Base-by-base conservation (phyloP, 345 rosid genomes). In the Populus ilicifolia region DNA sequence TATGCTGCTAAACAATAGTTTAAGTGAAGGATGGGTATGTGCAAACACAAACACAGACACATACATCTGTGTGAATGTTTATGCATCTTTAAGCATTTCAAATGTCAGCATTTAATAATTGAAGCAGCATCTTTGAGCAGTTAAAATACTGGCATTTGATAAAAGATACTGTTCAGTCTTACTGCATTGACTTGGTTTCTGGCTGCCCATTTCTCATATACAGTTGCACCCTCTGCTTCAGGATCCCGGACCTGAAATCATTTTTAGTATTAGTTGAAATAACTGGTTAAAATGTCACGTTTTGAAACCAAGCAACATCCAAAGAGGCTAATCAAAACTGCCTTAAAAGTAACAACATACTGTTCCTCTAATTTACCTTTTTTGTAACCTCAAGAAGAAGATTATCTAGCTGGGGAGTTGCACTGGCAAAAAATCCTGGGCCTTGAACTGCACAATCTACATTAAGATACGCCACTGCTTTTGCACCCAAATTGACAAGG, bases 401-500 rank as follows among this genome's bases (percentile, higher is more conserved):
- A 86, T 82, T 70, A 63, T 96, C 98, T 66, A 96, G 88, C 81
- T 93, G 97, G 59, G 99, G 97, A 77, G 97, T 92, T 71, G 97
- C 89, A 30, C 94, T 84, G 14, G 93, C 91, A 66, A 92, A 91
- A 79, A 96, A 87, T 68, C 98, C 98, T 2, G 94, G 86, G 69
- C 98, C 99, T 90, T 96, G 99, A 84, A 92, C 99, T 0, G 99
- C 99, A 71, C 99, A 93, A 84, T 93, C 98, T n/a, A 96, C 97
- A 71, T 96, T 96, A 72, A 96, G 91, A 75, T 96, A 96, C 16
- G 98, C 93, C 73, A 92, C 92, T 43, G 93, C 96, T 87, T 88
- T 93, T 67, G 92, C 90, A 71, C 95, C 90, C 78, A 93, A 82
- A 87, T 89, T 96, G 63, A 89, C 77, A 64, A 93, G 81, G 83